phyloP scores from a whole-genome alignment of 2,329 filamentous ascomycete genomes.

The Hypoxylon sp. region DNA sequence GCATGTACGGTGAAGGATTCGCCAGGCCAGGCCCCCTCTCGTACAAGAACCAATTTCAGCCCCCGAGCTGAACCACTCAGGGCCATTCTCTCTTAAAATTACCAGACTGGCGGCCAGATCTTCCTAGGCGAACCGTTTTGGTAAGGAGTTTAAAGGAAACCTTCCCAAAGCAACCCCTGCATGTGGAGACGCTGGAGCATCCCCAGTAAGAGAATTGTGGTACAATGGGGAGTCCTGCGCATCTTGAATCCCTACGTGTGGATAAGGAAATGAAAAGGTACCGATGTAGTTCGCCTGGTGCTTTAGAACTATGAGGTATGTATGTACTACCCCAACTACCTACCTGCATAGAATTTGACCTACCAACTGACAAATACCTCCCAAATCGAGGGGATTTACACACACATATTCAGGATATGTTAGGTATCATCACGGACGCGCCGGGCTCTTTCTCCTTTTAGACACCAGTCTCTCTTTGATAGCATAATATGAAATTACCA shows the following conservation, averaged over 20 bases:
- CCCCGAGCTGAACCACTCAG: conserved; percentile 24
- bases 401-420: conserved; percentile 7
- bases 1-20: conserved; percentile 35
- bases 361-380: conserved; percentile 7
- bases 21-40: conserved; percentile 8
- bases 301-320: conserved; percentile 18
- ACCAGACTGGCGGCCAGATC: conserved; percentile 25
- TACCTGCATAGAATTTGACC: conserved; percentile 11
- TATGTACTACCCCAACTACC: conserved; percentile 4
- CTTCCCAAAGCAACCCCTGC: conserved; percentile 26
- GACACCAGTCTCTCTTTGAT: conserved; percentile 10
- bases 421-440: conserved; percentile 14
- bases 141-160: conserved; percentile 20
- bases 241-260: conserved; percentile 21
- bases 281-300: conserved; percentile 11
- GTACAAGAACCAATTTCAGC: conserved; percentile 28
- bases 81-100: conserved; percentile 15
- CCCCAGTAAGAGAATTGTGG: conserved; percentile 12
- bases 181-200: conserved; percentile 19
- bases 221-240: conserved; percentile 32
- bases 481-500: conserved; percentile 11
- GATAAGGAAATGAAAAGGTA: conserved; percentile 20
- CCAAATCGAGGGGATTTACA: conserved; percentile 2
- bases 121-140: conserved; percentile 28
- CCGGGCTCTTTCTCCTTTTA: conserved; percentile 17